Evolutionary conservation across 1,139 yeast genomes (phyloP), one percentile per base, ranked within the genome.

Genomic region (Suhomyces atakaporum): DNA sequence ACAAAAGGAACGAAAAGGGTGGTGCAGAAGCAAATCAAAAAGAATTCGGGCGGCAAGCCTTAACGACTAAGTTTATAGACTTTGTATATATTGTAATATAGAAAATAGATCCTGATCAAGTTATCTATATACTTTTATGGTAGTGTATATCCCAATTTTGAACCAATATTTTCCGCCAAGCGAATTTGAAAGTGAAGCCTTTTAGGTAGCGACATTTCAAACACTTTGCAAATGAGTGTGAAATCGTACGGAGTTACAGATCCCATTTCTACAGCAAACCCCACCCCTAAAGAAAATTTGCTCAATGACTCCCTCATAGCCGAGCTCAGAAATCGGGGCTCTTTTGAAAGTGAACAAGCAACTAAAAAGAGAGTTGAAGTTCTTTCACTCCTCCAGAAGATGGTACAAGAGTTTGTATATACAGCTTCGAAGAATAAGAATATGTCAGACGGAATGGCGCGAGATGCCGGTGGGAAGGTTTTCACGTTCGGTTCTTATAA

Each of bases 361-460:
- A 86, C 96, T 1, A 78, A 72, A 48, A 85, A 81, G 53, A 73
- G 98, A 51, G 85, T 80, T 1, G 81, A 84, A 47, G 94, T 87
- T 11, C 70, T 94, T 24, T 70, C 74, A 29, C 65, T 74, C 4
- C 60, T 92, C 40, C 97, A 92, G 56, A 74, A 77, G 45, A 56
- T 92, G 53, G 77, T 84, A 0, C 77, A 82, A 50, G 87, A 84
- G 45, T 90, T 92, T 62, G 98, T 92, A 1, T 84, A 79, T 51
- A 75, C 66, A 7, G 97, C 89, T 7, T 84, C 95, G 2, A 71
- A 76, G 45, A 78, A 73, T 42, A 87, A 84, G 55, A 89, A 92
- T 55, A 89, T 92, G 97, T 80, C 92, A 21, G 97, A 92, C 43
- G 96, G 97, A 4, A 89, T 92, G 96, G 96, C 98, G 0, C 76